Conservation (phyloP, 805 yeast species). For the Ogataea philodendri region DNA sequence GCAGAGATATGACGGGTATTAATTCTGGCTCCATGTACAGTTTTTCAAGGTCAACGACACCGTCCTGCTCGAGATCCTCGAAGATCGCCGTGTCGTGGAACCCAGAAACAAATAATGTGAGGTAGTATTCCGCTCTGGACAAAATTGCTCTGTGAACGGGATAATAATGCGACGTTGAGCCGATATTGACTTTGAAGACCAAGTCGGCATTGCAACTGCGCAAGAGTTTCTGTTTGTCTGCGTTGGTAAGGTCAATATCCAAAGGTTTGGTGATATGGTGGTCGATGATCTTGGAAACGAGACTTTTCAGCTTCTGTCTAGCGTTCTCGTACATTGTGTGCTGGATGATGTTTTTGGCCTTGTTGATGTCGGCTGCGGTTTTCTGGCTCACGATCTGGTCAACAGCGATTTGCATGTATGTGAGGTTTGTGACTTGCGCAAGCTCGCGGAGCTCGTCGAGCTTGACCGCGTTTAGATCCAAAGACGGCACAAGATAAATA, state of each 20-base stretch:
- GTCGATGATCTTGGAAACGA: constrained; percentile 26
- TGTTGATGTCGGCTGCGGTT: constrained; percentile 27
- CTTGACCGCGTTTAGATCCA: constrained; percentile 36
- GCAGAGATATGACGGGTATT: constrained; percentile 25
- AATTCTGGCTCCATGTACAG: constrained; percentile 12
- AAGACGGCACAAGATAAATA: constrained; percentile 27
- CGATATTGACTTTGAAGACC: constrained; percentile 36
- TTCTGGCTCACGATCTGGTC: constrained; percentile 24
- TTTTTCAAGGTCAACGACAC: constrained; percentile 22
- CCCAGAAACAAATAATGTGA: constrained; percentile 56
- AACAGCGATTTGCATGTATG: constrained; percentile 34
- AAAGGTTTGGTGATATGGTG: not conserved
- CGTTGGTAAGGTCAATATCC: constrained; percentile 18
- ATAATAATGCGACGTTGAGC: constrained; percentile 37
- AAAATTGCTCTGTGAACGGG: constrained; percentile 67
- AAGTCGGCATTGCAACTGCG: constrained; percentile 46
- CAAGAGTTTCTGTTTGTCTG: constrained; percentile 27
- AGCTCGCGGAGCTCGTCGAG: constrained; percentile 29
- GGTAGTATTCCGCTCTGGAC: constrained; percentile 60
- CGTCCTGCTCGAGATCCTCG: constrained; percentile 15
- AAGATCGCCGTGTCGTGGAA: constrained; percentile 31
- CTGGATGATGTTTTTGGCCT: constrained; percentile 34
- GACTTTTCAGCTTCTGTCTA: constrained; percentile 33
- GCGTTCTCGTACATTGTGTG: constrained; percentile 37
- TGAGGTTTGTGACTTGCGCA: constrained; percentile 40